phyloP scores from a whole-genome alignment of 768 basidiomycete species.

The Boletus fagicola region DNA sequence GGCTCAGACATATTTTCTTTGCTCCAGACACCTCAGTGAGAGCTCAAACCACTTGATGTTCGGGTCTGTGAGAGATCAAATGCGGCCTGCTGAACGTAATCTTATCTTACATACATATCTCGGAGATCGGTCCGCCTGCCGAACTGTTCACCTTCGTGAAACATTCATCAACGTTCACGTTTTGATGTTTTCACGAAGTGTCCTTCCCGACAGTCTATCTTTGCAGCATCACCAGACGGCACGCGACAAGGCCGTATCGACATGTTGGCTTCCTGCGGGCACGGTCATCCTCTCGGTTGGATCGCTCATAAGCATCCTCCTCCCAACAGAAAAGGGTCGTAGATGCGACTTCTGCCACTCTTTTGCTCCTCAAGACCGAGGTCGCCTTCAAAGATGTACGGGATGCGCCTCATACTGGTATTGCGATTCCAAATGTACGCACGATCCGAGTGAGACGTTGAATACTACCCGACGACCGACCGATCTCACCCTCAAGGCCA shows the following conservation, averaged over 20 bases:
- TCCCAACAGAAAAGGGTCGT: slow-evolving; percentile 55
- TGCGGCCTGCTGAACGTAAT: background rate
- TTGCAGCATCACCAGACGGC: slow-evolving; percentile 48
- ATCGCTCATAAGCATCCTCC: slow-evolving; percentile 48
- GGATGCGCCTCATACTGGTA: slow-evolving; percentile 75
- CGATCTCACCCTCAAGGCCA: slow-evolving; percentile 51
- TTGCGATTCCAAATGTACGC: slow-evolving; percentile 62
- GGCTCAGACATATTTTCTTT: slow-evolving; percentile 23
- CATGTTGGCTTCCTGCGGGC: slow-evolving; percentile 41
- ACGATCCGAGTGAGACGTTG: slow-evolving; percentile 6
- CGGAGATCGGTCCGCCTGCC: background rate
- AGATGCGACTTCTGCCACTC: slow-evolving; percentile 68
- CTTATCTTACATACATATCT: slow-evolving; percentile 10
- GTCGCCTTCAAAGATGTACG: slow-evolving; percentile 53
- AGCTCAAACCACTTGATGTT: background rate
- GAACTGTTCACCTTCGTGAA: background rate
- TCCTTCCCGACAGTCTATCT: slow-evolving; percentile 15
- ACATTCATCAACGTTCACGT: background rate
- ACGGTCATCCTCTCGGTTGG: slow-evolving; percentile 44
- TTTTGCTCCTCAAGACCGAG: slow-evolving; percentile 24
- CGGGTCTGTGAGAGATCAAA: background rate
- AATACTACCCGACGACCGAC: slow-evolving; percentile 9
- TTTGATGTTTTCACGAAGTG: slow-evolving; percentile 8
- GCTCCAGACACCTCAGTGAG: background rate
- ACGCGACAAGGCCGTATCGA: slow-evolving; percentile 51